These are phyloP conservation scores for Tuber melanosporum DNA, from an alignment of 495 filamentous ascomycete species.

Conservation along the genomic window DNA sequence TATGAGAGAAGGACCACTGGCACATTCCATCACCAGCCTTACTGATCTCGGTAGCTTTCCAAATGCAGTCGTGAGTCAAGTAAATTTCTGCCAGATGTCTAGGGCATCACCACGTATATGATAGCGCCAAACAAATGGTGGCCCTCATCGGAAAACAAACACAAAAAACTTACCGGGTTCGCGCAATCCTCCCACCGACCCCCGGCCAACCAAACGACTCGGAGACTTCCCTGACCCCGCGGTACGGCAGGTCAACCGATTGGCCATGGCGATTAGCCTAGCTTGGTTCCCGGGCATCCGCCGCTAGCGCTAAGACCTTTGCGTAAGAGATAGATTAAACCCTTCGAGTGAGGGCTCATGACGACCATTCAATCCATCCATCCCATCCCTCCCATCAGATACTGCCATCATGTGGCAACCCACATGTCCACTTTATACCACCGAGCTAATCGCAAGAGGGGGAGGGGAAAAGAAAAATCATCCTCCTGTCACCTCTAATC, in stretches of 20 bases:
- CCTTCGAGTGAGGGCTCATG: not conserved
- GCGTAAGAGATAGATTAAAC: slow-evolving; percentile 7
- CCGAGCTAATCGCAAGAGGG: slow-evolving; percentile 4
- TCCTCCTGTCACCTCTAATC: not conserved
- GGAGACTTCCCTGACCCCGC: not conserved
- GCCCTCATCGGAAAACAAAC: not conserved
- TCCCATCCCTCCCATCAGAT: not conserved
- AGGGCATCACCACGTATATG: not conserved
- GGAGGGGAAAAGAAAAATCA: slow-evolving; percentile 4
- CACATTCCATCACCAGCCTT: not conserved
- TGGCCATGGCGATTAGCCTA: not conserved
- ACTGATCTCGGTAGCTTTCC: not conserved
- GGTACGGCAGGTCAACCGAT: not conserved
- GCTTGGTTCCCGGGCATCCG: not conserved
- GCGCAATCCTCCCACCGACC: not conserved
- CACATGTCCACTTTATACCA: not conserved
- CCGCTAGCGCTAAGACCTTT: not conserved
- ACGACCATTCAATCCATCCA: not conserved
- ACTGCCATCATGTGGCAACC: not conserved
- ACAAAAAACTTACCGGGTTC: not conserved
- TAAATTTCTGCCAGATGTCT: not conserved
- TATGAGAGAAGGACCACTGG: not conserved
- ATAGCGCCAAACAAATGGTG: not conserved
- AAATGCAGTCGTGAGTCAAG: not conserved
- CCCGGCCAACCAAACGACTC: not conserved